Evolutionary conservation across 2,329 filamentous ascomycete species (phyloP).

Genomic region (Fusarium verrucosum): DNA sequence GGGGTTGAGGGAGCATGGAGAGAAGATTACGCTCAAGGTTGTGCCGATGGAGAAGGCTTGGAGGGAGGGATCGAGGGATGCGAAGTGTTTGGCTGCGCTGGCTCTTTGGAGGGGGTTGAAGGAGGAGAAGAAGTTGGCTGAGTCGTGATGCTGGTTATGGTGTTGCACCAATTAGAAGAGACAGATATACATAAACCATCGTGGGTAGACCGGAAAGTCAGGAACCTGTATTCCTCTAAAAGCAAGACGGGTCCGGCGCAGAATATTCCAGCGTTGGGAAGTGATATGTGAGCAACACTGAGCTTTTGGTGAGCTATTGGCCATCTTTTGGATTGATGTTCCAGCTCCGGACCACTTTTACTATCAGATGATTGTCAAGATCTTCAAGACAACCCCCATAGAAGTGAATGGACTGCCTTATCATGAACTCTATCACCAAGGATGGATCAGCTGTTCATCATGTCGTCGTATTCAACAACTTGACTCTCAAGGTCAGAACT

Average conservation of each 20-base stretch:
- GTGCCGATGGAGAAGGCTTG: slow-evolving; percentile 66
- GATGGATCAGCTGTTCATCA: background rate
- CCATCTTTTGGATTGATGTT: too few species aligned
- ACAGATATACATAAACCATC: too few species aligned
- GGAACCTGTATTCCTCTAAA: background rate
- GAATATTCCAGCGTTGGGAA: background rate
- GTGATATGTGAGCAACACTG: background rate
- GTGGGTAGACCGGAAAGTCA: background rate
- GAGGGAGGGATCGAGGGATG: slow-evolving; percentile 65
- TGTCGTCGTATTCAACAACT: background rate
- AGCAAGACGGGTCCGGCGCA: background rate
- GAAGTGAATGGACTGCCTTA: background rate
- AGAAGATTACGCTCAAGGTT: slow-evolving; percentile 70
- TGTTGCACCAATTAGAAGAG: background rate
- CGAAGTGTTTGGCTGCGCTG: slow-evolving; percentile 67
- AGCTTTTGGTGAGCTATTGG: background rate
- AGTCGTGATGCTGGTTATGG: background rate
- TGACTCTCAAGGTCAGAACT: background rate
- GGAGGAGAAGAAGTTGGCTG: slow-evolving; percentile 54
- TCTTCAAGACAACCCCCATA: background rate
- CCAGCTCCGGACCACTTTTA: background rate
- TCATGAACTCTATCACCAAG: background rate
- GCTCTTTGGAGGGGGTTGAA: slow-evolving; percentile 67
- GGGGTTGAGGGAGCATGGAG: slow-evolving; percentile 65
- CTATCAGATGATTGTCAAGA: background rate